Evolutionary conservation across 148 eudicot genomes (phyloP), one percentile per base, ranked within the genome.

Genomic region (Camellia lanceoleosa): DNA sequence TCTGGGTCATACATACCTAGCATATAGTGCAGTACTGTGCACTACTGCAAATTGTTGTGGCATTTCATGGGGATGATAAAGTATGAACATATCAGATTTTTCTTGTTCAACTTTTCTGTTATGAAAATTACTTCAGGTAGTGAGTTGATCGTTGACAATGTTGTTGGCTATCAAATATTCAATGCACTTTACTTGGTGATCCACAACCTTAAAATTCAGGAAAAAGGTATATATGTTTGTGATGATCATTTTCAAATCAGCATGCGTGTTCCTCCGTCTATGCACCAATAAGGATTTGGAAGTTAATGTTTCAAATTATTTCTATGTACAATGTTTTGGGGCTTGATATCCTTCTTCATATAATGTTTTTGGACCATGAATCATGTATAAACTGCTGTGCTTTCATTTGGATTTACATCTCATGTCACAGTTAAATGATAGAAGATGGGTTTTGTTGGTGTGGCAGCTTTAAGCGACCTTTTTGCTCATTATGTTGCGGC

Each of bases 401-500:
- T 23, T 15, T 10, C 58, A 19, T 71, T 71, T 9, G 73, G 55
- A 16, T 43, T 16, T 70, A 55, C 55, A 51, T 14, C 2, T 18
- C 59, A 51, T 2, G 0, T 47, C 49, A 44, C 60, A 73, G 13
- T 18, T 80, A 52, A 74, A 67, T 74, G 78, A 80, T 65, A 55
- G 52, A 68, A 74, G 38, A 5, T 56, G 77, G 23, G 23, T 56
- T 58, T 68, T 75, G 60, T 68, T 74, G 58, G n/a, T 61, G 14
- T 68, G 71, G 67, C 86, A 86, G 88, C 78, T 23, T 46, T 84
- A 30, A 38, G 65, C 59, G 81, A 80, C 42, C 81, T 86, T 74
- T 84, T 88, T 63, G 78, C 66, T 73, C 90, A 88, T 74, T 88
- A 86, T 80, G 74, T 67, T 4, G 85, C 83, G 66, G 88, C 90